These are phyloP conservation scores for Aspergillus udagawae DNA, from an alignment of 2,329 filamentous ascomycete species.

Conservation along the genomic window DNA sequence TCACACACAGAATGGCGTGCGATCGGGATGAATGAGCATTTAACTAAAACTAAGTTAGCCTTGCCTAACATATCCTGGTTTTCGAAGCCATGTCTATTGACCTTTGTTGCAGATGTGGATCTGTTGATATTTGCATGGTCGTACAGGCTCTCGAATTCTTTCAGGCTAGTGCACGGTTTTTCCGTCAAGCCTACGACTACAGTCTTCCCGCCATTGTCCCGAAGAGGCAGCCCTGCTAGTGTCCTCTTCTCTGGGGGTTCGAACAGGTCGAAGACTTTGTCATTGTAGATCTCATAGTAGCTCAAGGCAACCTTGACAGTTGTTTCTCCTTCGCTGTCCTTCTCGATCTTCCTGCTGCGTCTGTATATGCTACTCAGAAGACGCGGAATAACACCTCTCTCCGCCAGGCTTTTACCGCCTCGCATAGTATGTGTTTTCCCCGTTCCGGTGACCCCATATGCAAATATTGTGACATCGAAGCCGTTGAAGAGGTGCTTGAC, in stretches of 20 bases:
- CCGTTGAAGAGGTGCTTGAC: constrained; percentile 85
- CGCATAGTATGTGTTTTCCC: constrained; percentile 97
- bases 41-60: constrained; percentile 45
- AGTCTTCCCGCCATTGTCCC: constrained; percentile 83
- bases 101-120: constrained; percentile 82
- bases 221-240: constrained; percentile 71
- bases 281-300: constrained; percentile 97
- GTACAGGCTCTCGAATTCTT: constrained; percentile 86
- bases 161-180: constrained; percentile 73
- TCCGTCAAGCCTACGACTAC: constrained; percentile 83
- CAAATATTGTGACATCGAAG: constrained; percentile 83
- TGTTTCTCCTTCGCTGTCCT: constrained; percentile 69
- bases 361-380: constrained; percentile 82
- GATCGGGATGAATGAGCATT: constrained; percentile 88
- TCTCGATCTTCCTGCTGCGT: constrained; percentile 76
- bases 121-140: constrained; percentile 89
- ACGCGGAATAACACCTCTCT: constrained; percentile 82
- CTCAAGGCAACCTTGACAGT: constrained; percentile 72
- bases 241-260: constrained; percentile 84
- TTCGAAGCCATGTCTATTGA: constrained; percentile 17
- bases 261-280: constrained; percentile 89
- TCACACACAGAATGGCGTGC: constrained; percentile 87
- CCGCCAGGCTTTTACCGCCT: constrained; percentile 78
- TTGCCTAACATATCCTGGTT: neutral
- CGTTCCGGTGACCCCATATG: constrained; percentile 88